Base-by-base conservation (phyloP, 371 early-diverging fungal genomes). In the Actinomortierella ambigua region DNA sequence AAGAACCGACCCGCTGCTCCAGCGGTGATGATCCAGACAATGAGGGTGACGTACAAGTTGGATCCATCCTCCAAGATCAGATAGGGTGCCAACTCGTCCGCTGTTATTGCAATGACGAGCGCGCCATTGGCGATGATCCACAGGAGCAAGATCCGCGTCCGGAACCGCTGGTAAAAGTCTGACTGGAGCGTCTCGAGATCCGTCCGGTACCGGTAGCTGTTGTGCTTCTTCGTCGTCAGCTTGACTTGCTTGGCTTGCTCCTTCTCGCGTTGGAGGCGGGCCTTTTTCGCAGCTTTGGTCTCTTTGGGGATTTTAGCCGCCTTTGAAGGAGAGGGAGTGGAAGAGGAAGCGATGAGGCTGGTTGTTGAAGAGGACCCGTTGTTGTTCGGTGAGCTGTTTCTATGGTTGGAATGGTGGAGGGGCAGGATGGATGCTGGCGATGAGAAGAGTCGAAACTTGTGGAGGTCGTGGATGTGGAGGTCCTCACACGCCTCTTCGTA, bases 61-160 rank as follows among this genome's bases (percentile, higher is more conserved):
- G 73, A 73, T 1, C 73, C 73, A 26, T 73, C 73, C 5, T 53
- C 51, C 57, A 73, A 20, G n/a, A 52, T 47, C 14, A 73, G 28
- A 42, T 73, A 73, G 3, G 73, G 73, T 2, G 59, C 66, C 39
- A 73, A 29, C 20, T 73, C 66, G 23, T 66, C 73, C 1, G 73
- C 62, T 2, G 73, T 66, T 28, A 90, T 80, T 27, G 88, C 82
- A 24, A 93, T 87, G 22, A 97, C 81, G 2, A 92, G 28, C 1
- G 88, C 88, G 61, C 73, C 67, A 28, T 97, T 97, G 57, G 86
- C 85, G 48, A 90, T 84, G 70, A 95, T 85, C 96, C 96, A 97
- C 42, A 81, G 70, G 13, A 96, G 77, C 15, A 97, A 83, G 22
- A 94, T 71, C n/a, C 82, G 79, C 0, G 96, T 96, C 7, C 97